Percentiles rank a stretch among this genome's conserved stretches.
Evolutionary conservation across 179 eudicot species (phyloP).

Genomic region (Sideroxylon spinosum): DNA sequence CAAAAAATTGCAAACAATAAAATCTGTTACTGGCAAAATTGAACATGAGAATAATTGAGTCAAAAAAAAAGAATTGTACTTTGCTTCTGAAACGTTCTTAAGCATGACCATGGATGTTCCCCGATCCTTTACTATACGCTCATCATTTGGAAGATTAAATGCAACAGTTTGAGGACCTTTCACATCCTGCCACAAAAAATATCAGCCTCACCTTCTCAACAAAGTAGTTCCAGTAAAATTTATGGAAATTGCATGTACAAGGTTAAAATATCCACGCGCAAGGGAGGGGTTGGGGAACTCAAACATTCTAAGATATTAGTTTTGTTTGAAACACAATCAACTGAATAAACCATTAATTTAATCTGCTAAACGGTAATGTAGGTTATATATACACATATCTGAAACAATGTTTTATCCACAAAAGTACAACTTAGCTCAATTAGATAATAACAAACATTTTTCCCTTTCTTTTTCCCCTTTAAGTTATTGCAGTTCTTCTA

Average conservation of each 20-base stretch:
- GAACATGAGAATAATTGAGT: slow-evolving; percentile 1
- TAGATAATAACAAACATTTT: not conserved
- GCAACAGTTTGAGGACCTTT: slow-evolving; percentile 99
- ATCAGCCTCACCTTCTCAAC: not conserved
- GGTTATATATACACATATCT: not conserved
- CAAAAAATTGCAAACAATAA: not conserved
- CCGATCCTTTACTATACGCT: slow-evolving; percentile 86
- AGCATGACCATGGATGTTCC: slow-evolving; percentile 99
- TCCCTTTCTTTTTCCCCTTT: not conserved
- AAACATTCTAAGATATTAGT: not conserved
- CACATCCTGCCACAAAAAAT: slow-evolving; percentile 61
- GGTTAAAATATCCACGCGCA: not conserved
- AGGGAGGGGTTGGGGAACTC: not conserved
- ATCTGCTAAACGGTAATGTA: not conserved
- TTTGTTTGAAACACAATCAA: not conserved
- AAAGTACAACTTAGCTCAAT: slow-evolving; percentile 9
- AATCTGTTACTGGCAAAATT: not conserved
- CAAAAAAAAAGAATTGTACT: slow-evolving; percentile 38
- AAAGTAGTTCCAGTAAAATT: not conserved
- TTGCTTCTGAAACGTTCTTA: slow-evolving; percentile 97
- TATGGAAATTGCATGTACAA: not conserved
- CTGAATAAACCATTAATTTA: not conserved
- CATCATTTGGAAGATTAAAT: slow-evolving; percentile 97
- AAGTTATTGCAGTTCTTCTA: not conserved
- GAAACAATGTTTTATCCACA: not conserved